These are phyloP conservation scores for Tricharina praecox DNA, from an alignment of 495 filamentous ascomycete genomes.

Conservation along the genomic window DNA sequence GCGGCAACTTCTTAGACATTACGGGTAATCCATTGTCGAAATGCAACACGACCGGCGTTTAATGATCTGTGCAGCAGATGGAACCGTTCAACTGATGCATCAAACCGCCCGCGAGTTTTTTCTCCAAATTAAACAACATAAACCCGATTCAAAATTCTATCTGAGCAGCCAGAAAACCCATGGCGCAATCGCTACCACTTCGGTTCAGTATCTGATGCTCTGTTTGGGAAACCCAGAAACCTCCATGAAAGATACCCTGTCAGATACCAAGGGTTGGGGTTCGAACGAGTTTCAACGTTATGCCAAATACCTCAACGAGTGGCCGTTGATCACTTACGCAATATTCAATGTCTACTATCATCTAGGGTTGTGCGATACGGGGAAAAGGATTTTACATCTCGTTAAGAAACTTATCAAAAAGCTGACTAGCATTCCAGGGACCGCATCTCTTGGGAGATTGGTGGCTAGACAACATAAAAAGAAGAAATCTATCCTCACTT, in stretches of 20 bases:
- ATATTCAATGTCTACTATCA: neutral
- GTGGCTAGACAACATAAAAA: neutral
- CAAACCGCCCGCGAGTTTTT: neutral
- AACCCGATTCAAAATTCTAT: neutral
- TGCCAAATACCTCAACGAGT: neutral
- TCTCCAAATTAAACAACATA: neutral
- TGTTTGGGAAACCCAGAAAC: neutral
- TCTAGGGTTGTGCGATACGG: neutral
- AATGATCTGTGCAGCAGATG: neutral
- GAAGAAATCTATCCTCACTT: neutral
- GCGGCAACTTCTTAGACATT: constrained; percentile 1
- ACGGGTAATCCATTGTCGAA: neutral
- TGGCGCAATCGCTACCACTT: neutral
- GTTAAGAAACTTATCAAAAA: neutral
- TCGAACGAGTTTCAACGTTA: neutral
- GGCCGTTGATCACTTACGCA: neutral
- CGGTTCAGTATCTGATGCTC: neutral
- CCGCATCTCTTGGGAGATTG: neutral
- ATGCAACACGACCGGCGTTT: neutral
- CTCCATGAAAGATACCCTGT: neutral
- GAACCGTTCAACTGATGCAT: neutral
- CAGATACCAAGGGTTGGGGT: neutral
- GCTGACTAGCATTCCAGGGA: neutral
- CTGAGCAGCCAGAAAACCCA: neutral
- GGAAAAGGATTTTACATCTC: neutral